phyloP scores from a whole-genome alignment of 2,329 filamentous ascomycete species.

The Calonectria naviculata region DNA sequence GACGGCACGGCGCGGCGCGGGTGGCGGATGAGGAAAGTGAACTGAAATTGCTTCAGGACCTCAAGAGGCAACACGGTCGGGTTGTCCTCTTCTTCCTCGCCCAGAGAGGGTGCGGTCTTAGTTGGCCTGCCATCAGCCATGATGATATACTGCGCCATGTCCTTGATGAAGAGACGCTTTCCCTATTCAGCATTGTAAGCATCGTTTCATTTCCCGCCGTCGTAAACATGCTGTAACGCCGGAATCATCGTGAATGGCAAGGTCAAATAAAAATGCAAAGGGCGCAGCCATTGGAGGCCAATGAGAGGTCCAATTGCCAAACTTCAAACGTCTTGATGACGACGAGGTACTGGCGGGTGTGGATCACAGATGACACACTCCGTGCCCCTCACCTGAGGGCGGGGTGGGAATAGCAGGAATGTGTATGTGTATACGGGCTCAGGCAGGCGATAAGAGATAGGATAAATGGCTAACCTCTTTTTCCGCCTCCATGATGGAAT shows the following conservation, averaged over 20 bases:
- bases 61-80: slow-evolving; percentile 85
- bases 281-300: not conserved
- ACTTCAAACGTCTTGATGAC: not conserved
- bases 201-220: slow-evolving; percentile 7
- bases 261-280: not conserved
- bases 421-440: slow-evolving; percentile 27
- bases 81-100: slow-evolving; percentile 75
- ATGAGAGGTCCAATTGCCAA: not conserved
- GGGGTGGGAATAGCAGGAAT: slow-evolving; percentile 28
- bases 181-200: slow-evolving; percentile 64
- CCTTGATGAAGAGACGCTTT: slow-evolving; percentile 97
- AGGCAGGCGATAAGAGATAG: slow-evolving; percentile 29
- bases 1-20: slow-evolving; percentile 92
- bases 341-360: slow-evolving; percentile 4
- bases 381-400: slow-evolving; percentile 4
- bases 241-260: not conserved
- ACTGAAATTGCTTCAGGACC: slow-evolving; percentile 85
- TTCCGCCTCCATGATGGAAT: slow-evolving; percentile 77
- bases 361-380: slow-evolving; percentile 8
- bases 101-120: slow-evolving; percentile 82
- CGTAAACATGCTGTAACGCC: not conserved
- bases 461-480: slow-evolving; percentile 71
- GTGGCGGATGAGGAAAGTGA: slow-evolving; percentile 96
- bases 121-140: slow-evolving; percentile 77
- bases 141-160: slow-evolving; percentile 93